Evolutionary conservation across 805 yeast genomes (phyloP).

Genomic region (Ogataea nonfermentans): DNA sequence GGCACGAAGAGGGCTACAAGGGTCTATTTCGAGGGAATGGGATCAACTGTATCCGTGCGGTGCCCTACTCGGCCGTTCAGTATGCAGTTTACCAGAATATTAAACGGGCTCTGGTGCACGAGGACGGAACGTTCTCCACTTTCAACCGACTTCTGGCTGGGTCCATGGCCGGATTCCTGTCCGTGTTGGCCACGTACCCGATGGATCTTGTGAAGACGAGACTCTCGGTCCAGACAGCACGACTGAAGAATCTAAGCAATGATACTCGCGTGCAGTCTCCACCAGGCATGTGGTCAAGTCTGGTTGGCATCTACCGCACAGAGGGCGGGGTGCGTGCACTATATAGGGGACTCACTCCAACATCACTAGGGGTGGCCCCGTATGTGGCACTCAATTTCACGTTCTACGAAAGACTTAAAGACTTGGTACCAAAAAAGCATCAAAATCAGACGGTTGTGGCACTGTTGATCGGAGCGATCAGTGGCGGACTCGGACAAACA

Average conservation of each 20-base stretch:
- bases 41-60: constrained; percentile 81
- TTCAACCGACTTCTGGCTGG: constrained; percentile 71
- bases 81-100: constrained; percentile 75
- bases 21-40: constrained; percentile 92
- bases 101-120: constrained; percentile 40
- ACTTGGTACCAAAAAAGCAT: constrained; percentile 37
- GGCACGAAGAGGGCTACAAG: constrained; percentile 85
- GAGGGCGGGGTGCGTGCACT: constrained; percentile 85
- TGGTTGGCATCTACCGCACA: constrained; percentile 54
- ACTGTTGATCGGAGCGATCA: constrained; percentile 74
- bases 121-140: constrained; percentile 42
- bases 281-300: constrained; percentile 67
- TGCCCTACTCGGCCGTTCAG: constrained; percentile 95
- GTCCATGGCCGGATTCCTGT: constrained; percentile 72
- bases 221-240: constrained; percentile 84
- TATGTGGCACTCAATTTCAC: constrained; percentile 93
- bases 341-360: constrained; percentile 86
- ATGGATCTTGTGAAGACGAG: constrained; percentile 89
- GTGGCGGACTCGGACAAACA: constrained; percentile 90
- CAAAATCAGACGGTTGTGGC: constrained; percentile 46
- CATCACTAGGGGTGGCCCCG: constrained; percentile 92
- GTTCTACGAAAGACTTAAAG: constrained; percentile 79
- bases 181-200: constrained; percentile 87
- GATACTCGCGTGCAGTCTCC: constrained; percentile 38
- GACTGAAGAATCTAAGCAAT: constrained; percentile 48